Percentiles rank a stretch among this genome's conserved stretches.
phyloP scores from a whole-genome alignment of 768 basidiomycete species.

The Lepiota venenata region DNA sequence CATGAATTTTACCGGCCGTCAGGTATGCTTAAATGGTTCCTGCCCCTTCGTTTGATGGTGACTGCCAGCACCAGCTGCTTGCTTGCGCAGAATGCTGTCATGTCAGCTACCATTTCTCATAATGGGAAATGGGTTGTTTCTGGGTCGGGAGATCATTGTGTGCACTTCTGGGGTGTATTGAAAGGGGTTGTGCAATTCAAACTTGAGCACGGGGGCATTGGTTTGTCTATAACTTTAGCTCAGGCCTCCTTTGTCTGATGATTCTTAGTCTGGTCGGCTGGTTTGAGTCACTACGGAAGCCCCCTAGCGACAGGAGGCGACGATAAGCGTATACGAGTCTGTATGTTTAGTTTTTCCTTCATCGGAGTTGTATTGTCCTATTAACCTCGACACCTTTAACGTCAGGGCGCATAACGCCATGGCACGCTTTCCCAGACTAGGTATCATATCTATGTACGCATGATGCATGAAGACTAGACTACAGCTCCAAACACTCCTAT shows the following conservation, averaged over 20 bases:
- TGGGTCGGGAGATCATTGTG: too few species aligned
- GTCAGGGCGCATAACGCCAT: too few species aligned
- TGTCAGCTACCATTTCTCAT: conserved; percentile 55
- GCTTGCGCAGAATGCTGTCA: conserved; percentile 49
- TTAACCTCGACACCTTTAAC: too few species aligned
- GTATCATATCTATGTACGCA: too few species aligned
- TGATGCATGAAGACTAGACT: too few species aligned
- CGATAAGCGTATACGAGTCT: conserved; percentile 31
- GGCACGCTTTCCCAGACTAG: too few species aligned
- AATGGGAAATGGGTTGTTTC: too few species aligned
- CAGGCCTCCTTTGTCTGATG: background rate
- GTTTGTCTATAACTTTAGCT: conserved; percentile 2
- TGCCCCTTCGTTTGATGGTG: conserved; percentile 39
- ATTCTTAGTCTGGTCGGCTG: conserved; percentile 26
- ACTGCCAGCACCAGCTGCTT: conserved; percentile 29
- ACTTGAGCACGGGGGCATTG: conserved; percentile 41
- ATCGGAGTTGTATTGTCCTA: background rate
- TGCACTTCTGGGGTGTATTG: conserved; percentile 72
- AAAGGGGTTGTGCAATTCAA: conserved; percentile 65
- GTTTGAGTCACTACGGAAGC: conserved; percentile 27
- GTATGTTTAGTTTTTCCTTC: conserved; percentile 18
- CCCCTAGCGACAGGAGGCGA: conserved; percentile 30
- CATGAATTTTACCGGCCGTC: conserved; percentile 82
- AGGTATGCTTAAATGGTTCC: conserved; percentile 40
- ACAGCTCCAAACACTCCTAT: too few species aligned